These are phyloP conservation scores for Heliamphora pulchella DNA, from an alignment of 179 eudicot genomes.

Conservation along the genomic window DNA sequence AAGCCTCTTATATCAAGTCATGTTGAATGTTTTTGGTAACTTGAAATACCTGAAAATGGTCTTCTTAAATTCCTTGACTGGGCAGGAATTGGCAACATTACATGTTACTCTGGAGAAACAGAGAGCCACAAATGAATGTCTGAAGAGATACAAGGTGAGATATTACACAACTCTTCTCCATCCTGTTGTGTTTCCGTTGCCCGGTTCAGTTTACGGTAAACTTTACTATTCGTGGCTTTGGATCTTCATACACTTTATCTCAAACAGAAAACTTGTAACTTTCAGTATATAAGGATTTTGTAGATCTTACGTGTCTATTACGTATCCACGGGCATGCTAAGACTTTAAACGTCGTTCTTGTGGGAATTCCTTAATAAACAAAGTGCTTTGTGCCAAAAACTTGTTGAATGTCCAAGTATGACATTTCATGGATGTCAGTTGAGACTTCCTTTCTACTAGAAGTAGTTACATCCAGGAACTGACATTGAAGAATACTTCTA, in stretches of 20 bases:
- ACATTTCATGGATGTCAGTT: background rate
- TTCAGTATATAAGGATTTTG: too few species aligned
- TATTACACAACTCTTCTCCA: background rate
- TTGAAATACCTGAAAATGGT: background rate
- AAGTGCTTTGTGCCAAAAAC: too few species aligned
- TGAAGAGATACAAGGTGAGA: constrained; percentile 53
- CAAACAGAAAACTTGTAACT: background rate
- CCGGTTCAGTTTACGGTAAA: background rate
- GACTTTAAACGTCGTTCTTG: too few species aligned
- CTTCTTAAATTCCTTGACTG: background rate
- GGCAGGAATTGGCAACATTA: constrained; percentile 34
- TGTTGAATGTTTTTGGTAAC: background rate
- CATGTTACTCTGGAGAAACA: constrained; percentile 30
- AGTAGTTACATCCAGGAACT: background rate
- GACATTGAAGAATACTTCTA: background rate
- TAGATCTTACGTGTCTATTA: too few species aligned
- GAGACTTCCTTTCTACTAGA: background rate
- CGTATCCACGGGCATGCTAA: too few species aligned
- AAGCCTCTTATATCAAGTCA: background rate
- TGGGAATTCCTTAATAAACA: too few species aligned
- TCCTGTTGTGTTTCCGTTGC: background rate
- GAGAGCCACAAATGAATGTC: constrained; percentile 28
- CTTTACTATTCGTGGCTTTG: background rate
- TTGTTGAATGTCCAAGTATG: too few species aligned
- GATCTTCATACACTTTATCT: background rate